Base-by-base conservation (phyloP, 345 rosid species). In the Luvunga scandens region DNA sequence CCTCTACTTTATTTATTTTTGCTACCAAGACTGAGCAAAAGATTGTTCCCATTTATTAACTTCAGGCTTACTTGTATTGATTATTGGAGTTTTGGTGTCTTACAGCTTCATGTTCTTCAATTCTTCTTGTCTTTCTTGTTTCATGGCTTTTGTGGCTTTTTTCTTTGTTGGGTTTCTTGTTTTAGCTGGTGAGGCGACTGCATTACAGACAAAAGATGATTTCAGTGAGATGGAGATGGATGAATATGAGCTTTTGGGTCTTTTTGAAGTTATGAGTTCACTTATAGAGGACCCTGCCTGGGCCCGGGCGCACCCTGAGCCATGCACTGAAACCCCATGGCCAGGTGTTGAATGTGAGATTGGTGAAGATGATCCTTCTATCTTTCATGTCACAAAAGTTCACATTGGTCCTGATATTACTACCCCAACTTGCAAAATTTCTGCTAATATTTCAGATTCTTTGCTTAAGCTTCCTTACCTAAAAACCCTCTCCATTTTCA, bases 271-370 rank as follows among this genome's bases (percentile, higher is more conserved):
- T 27, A 63, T 88, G 70, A 81, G 59, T 77, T 77, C 79, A 4
- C 82, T 88, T 64, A 24, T 88, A 4, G 87, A 84, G 34, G 86
- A 88, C 66, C 86, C 86, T 42, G 67, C 66, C 18, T 85, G 88
- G 88, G 72, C 85, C 16, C 68, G 77, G 65, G 42, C 64, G 38
- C 87, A 88, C 57, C 87, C 87, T 34, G 72, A 77, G 34, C 90
- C 90, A 68, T 88, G 90, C 73, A 82, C 81, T n/a, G 83, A 86
- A 68, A 88, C 89, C 9, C 90, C 85, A 79, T 86, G 90, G 90
- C 89, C 86, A 77, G 87, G 87, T 25, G 67, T 86, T 72, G 84
- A 81, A 68, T 88, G 89, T 78, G 89, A 86, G 84, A 66, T 84
- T 67, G 80, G 77, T 66, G 71, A 80, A 65, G 77, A 77, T 75